These are phyloP conservation scores for Borealophlyctis nickersoniae DNA, from an alignment of 192 early-diverging fungal species.

Conservation along the genomic window DNA sequence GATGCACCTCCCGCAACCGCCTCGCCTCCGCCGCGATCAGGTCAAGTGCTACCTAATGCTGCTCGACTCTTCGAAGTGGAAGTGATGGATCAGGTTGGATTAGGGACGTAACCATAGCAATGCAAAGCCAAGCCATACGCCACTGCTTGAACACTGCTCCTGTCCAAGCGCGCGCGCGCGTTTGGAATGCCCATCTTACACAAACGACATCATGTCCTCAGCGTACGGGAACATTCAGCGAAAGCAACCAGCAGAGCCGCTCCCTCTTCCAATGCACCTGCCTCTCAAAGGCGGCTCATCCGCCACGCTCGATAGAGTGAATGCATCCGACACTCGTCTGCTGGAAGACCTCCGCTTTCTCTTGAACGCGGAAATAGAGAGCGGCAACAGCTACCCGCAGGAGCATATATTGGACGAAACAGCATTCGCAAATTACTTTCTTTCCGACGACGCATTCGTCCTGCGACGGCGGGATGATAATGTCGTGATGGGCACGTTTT, in stretches of 20 bases:
- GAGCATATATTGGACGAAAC: constrained; percentile 40
- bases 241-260: neutral
- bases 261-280: constrained; percentile 26
- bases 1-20: too few relatives aligned
- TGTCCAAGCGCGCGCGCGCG: too few relatives aligned
- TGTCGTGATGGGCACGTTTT: constrained; percentile 63
- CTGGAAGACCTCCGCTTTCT: constrained; percentile 44
- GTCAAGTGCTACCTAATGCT: too few relatives aligned
- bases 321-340: neutral
- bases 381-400: constrained; percentile 73
- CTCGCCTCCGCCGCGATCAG: too few relatives aligned
- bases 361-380: constrained; percentile 62
- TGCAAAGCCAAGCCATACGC: too few relatives aligned
- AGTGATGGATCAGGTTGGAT: too few relatives aligned
- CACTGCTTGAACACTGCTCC: too few relatives aligned
- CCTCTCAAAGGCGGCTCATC: constrained; percentile 29
- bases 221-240: constrained; percentile 23
- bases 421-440: constrained; percentile 49
- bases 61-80: too few relatives aligned
- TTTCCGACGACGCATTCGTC: constrained; percentile 40
- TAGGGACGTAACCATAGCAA: too few relatives aligned
- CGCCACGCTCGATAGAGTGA: constrained; percentile 7
- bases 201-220: too few relatives aligned
- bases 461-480: constrained; percentile 18
- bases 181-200: too few relatives aligned